Evolutionary conservation across 768 basidiomycete genomes (phyloP).

Genomic region (Trametes meyenii): DNA sequence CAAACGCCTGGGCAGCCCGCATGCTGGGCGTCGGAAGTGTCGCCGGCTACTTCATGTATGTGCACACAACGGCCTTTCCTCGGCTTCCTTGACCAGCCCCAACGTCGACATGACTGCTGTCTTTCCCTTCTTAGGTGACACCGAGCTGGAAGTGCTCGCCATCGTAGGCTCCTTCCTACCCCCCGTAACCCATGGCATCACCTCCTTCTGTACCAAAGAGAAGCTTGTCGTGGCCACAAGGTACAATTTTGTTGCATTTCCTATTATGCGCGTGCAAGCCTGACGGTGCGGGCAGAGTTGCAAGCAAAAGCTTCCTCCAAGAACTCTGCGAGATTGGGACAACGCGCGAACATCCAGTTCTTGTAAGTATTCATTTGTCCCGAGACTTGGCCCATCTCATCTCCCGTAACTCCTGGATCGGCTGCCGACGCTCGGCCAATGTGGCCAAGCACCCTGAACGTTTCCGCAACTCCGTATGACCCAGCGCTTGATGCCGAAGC

Average conservation of each 20-base stretch:
- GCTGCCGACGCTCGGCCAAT: conserved; percentile 91
- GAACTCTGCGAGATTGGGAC: too few relatives aligned
- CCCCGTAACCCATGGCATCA: conserved; percentile 63
- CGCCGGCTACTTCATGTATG: too few relatives aligned
- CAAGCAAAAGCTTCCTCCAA: too few relatives aligned
- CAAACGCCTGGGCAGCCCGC: conserved; percentile 98
- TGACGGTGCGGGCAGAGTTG: too few relatives aligned
- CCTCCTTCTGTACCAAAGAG: conserved; percentile 68
- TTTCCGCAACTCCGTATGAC: conserved; percentile 30
- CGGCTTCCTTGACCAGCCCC: too few relatives aligned
- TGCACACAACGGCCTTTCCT: too few relatives aligned
- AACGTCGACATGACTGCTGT: conserved; percentile 72
- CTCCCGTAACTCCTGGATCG: conserved; percentile 68
- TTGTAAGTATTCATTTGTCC: conserved; percentile 33
- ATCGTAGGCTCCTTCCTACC: conserved; percentile 75
- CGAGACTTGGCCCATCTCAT: not conserved
- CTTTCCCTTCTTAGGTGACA: conserved; percentile 76
- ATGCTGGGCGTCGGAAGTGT: too few relatives aligned
- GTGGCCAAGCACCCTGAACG: conserved; percentile 83
- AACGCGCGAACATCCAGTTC: too few relatives aligned
- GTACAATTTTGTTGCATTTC: conserved; percentile 27
- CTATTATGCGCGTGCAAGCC: too few relatives aligned
- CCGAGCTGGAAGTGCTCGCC: conserved; percentile 81
- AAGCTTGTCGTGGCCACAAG: conserved; percentile 58
- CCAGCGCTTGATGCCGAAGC: conserved; percentile 59